Conservation (phyloP, 2,329 filamentous ascomycete species). For the Phialophora expanda region DNA sequence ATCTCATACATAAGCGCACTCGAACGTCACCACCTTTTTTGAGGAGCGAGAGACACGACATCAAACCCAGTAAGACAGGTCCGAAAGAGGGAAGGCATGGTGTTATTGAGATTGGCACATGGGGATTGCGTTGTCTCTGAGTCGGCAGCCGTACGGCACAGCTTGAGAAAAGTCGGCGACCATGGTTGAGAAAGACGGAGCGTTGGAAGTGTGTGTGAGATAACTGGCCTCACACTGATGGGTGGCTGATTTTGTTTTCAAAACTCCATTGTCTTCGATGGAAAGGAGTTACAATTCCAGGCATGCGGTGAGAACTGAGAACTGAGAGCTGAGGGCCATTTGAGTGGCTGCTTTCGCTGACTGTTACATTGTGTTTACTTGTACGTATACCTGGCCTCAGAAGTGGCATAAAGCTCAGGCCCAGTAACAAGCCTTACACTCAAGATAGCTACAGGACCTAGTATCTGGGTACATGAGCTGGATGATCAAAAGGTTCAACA, state of each 20-base stretch:
- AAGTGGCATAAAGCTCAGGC: background rate
- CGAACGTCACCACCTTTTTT: background rate
- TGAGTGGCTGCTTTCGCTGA: background rate
- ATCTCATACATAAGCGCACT: background rate
- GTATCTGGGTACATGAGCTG: background rate
- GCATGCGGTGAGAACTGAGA: background rate
- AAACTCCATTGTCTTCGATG: background rate
- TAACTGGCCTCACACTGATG: background rate
- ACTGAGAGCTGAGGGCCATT: background rate
- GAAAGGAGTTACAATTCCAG: background rate
- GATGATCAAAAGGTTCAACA: background rate
- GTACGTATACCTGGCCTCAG: background rate
- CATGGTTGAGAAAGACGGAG: background rate
- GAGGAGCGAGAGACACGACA: background rate
- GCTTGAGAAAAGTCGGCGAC: background rate
- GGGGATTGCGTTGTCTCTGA: background rate
- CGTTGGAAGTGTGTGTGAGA: background rate
- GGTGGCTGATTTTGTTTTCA: background rate
- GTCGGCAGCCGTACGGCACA: background rate
- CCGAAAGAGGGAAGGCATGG: background rate
- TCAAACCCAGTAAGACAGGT: background rate
- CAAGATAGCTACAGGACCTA: background rate
- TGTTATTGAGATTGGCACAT: no score
- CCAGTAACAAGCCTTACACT: background rate
- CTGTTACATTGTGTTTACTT: background rate